Percentiles rank a stretch among this genome's conserved stretches.
Evolutionary conservation across 129 eudicot species (phyloP).

Genomic region (Saposhnikovia divaricata): DNA sequence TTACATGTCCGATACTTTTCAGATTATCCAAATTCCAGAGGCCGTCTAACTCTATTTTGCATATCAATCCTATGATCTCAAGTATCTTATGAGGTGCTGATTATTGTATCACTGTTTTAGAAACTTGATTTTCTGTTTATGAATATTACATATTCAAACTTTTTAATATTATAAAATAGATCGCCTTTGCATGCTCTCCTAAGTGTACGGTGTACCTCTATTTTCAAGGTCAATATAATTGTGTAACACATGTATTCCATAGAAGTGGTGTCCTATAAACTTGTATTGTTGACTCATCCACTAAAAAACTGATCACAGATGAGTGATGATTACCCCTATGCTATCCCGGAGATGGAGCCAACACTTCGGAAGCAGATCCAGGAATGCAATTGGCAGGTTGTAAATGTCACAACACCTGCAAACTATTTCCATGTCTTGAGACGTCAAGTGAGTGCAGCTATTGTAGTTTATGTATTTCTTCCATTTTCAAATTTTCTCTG

Average conservation of each 20-base stretch:
- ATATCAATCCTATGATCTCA: background rate
- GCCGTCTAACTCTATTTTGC: background rate
- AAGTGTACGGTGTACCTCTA: background rate
- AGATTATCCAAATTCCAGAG: background rate
- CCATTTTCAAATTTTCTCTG: background rate
- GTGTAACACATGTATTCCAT: background rate
- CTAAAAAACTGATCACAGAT: conserved; percentile 40
- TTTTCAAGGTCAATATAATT: background rate
- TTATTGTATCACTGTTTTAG: background rate
- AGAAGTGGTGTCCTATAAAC: background rate
- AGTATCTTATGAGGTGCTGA: background rate
- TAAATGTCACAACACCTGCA: conserved; percentile 94
- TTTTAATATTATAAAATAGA: background rate
- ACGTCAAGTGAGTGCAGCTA: conserved; percentile 66
- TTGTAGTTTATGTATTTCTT: background rate
- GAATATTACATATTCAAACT: background rate
- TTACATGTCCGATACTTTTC: background rate
- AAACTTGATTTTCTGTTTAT: background rate
- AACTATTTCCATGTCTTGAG: conserved; percentile 96
- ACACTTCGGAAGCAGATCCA: conserved; percentile 91
- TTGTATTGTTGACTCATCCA: background rate
- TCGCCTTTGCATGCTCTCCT: background rate
- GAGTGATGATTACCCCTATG: conserved; percentile 90
- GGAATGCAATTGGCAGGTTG: conserved; percentile 99
- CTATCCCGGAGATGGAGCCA: conserved; percentile 92